Evolutionary conservation across 176 grass and related monocot species (phyloP).

Genomic region (Juncus inflexus): DNA sequence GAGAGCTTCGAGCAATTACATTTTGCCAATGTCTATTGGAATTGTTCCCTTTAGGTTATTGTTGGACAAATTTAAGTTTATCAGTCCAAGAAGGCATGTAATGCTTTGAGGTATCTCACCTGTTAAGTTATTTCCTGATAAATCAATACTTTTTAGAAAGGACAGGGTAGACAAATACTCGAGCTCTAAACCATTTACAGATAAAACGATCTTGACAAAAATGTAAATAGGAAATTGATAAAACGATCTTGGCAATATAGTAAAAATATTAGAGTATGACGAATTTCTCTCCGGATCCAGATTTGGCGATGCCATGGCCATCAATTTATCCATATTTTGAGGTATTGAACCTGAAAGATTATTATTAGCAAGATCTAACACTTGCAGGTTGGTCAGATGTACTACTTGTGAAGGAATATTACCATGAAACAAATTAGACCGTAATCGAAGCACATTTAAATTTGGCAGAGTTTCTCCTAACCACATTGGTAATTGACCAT

Average conservation of each 20-base stretch:
- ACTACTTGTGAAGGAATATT: conserved; percentile 10
- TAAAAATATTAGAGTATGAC: background rate
- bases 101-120: too few relatives aligned
- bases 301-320: background rate
- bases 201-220: background rate
- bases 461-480: background rate
- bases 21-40: background rate
- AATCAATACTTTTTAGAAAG: background rate
- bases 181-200: background rate
- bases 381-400: background rate
- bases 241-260: too few relatives aligned
- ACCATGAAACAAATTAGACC: conserved; percentile 18
- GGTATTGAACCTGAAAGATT: conserved; percentile 30
- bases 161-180: background rate
- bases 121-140: too few relatives aligned
- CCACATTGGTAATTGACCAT: background rate
- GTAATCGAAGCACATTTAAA: background rate
- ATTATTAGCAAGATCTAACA: background rate
- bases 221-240: too few relatives aligned
- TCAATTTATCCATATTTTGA: background rate
- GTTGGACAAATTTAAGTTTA: too few relatives aligned
- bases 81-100: too few relatives aligned
- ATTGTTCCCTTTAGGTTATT: too few relatives aligned
- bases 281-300: background rate
- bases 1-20: conserved; percentile 32